Percentiles rank a stretch among this genome's conserved stretches.
Evolutionary conservation across 2,329 filamentous ascomycete species (phyloP).

Genomic region (Calonectria leucothoes): DNA sequence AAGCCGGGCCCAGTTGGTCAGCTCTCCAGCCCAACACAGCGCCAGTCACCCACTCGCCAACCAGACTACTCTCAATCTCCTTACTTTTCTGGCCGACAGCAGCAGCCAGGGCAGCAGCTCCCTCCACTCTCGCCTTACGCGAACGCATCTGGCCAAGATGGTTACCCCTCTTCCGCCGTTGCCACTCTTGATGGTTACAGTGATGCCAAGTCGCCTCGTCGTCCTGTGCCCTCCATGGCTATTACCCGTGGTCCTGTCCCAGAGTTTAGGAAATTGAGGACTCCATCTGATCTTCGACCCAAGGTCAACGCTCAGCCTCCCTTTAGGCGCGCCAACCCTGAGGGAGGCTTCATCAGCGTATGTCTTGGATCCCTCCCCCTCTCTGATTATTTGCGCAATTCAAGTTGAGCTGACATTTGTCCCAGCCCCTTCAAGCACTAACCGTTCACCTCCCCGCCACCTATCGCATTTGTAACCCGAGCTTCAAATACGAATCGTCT

Average conservation of each 20-base stretch:
- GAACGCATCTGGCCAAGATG: constrained; percentile 67
- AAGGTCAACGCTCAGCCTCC: constrained; percentile 88
- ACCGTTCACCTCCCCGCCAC: constrained; percentile 94
- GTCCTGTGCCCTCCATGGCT: constrained; percentile 59
- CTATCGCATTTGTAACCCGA: constrained; percentile 97
- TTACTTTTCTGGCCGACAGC: constrained; percentile 62
- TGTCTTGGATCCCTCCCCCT: constrained; percentile 49
- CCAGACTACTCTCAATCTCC: constrained; percentile 70
- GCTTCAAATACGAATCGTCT: constrained; percentile 98
- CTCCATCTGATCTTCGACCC: constrained; percentile 79
- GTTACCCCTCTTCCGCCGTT: constrained; percentile 79
- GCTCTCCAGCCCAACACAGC: constrained; percentile 65
- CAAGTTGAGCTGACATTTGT: constrained; percentile 26
- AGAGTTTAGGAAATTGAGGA: constrained; percentile 84
- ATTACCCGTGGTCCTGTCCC: constrained; percentile 78
- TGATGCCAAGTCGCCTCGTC: constrained; percentile 69
- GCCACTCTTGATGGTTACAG: constrained; percentile 76
- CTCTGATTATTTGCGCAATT: background rate
- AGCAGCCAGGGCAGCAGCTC: constrained; percentile 71
- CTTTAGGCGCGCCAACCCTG: constrained; percentile 92
- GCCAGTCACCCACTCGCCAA: constrained; percentile 83
- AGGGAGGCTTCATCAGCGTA: constrained; percentile 98
- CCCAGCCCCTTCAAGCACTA: constrained; percentile 90
- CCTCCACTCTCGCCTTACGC: constrained; percentile 79
- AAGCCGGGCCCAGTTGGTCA: constrained; percentile 71